Percentiles rank a stretch among this genome's conserved stretches.
phyloP scores from a whole-genome alignment of 2,329 filamentous ascomycete species.

The Lachnellula occidentalis region DNA sequence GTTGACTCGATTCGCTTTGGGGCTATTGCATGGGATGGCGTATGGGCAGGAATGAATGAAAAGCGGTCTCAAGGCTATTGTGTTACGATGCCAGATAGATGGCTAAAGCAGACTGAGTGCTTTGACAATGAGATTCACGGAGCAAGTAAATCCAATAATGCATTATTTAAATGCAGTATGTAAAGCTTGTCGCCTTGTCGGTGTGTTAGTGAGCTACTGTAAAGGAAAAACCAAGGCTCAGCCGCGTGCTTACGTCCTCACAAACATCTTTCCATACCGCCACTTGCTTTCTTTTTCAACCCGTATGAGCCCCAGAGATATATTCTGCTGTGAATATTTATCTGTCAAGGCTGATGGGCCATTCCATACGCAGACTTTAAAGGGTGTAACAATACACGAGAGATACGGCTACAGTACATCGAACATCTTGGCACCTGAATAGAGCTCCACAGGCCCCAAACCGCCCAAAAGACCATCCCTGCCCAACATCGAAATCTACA shows the following conservation, averaged over 20 bases:
- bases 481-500: neutral
- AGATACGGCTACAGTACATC: neutral
- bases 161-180: no score
- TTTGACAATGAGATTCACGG: neutral
- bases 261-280: neutral
- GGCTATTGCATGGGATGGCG: conserved; percentile 29
- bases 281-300: neutral
- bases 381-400: neutral
- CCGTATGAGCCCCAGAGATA: neutral
- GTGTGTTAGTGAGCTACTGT: neutral
- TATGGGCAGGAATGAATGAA: conserved; percentile 17
- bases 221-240: neutral
- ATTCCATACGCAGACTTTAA: neutral
- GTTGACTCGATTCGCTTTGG: conserved; percentile 14
- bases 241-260: neutral
- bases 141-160: no score
- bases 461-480: neutral
- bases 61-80: conserved; percentile 13
- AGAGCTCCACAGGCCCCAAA: neutral
- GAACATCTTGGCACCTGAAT: neutral
- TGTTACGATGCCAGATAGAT: conserved; percentile 1
- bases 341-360: neutral
- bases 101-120: neutral
- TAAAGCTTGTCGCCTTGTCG: neutral
- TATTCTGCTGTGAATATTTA: neutral